Percentiles rank a stretch among this genome's conserved stretches.
phyloP scores from a whole-genome alignment of 345 rosid species.

The Eucalyptus erythrocorys region DNA sequence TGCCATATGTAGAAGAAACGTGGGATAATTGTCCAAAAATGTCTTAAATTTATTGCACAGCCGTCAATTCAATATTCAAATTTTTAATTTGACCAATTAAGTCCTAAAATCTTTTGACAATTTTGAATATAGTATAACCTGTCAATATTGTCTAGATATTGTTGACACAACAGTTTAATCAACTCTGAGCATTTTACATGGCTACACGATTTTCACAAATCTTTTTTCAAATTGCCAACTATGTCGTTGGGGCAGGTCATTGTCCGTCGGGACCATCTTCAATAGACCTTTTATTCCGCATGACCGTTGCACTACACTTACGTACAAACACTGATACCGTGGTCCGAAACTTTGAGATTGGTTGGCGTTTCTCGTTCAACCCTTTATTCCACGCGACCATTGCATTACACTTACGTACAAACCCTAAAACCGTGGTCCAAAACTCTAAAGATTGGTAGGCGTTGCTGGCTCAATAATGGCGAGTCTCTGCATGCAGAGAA shows the following conservation, averaged over 20 bases:
- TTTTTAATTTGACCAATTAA: not conserved
- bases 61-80: accelerated
- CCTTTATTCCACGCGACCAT: not conserved
- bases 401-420: not conserved
- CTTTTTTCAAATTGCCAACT: not conserved
- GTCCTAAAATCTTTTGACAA: not conserved
- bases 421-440: not conserved
- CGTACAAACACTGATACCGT: not conserved
- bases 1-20: not conserved
- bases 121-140: not conserved
- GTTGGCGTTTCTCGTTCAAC: not conserved
- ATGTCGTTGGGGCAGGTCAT: not conserved
- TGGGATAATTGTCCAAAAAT: not conserved
- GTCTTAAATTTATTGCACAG: too few relatives aligned
- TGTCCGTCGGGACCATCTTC: not conserved
- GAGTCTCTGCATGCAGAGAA: not conserved
- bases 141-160: not conserved
- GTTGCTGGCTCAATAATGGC: not conserved
- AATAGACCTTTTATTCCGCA: not conserved
- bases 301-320: not conserved
- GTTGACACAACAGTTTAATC: too few relatives aligned
- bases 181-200: not conserved
- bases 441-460: not conserved
- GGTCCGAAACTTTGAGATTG: not conserved
- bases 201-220: not conserved